phyloP scores from a whole-genome alignment of 148 eudicot genomes.

The Polygonum aviculare region DNA sequence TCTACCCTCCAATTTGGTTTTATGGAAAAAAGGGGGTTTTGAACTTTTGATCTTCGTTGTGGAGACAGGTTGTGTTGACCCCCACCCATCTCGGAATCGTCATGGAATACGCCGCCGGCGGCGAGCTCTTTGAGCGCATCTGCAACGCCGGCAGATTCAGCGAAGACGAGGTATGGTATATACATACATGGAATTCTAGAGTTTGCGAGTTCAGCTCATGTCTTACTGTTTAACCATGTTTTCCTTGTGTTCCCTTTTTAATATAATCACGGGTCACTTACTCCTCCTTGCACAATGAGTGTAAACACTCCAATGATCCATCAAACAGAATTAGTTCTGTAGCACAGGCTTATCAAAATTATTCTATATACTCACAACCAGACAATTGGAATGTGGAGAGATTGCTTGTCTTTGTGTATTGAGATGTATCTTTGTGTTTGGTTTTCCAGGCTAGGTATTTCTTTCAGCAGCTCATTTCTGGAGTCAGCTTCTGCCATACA shows the following conservation, averaged over 20 bases:
- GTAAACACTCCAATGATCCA: neutral
- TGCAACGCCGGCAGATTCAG: constrained; percentile 65
- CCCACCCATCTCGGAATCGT: constrained; percentile 73
- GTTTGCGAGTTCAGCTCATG: no score
- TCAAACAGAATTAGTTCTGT: neutral
- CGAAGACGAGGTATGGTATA: constrained; percentile 44
- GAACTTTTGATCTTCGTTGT: neutral
- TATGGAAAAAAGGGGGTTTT: neutral
- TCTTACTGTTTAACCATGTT: neutral
- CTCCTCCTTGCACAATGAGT: neutral
- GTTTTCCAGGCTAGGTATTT: constrained; percentile 55
- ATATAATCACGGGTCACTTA: neutral
- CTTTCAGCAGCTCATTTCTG: constrained; percentile 82
- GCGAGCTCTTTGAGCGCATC: constrained; percentile 66
- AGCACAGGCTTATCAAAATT: no score
- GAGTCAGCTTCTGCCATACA: constrained; percentile 67
- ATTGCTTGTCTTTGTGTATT: neutral
- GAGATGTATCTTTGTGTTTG: neutral
- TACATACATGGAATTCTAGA: neutral
- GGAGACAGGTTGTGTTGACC: constrained; percentile 48
- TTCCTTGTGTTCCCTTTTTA: neutral
- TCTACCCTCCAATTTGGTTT: no score
- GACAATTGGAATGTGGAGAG: neutral
- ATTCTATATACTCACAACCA: neutral
- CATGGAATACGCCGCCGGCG: constrained; percentile 83